Conservation (phyloP, 108 stramenopile genomes). For the Nannochloropsis granulata region DNA sequence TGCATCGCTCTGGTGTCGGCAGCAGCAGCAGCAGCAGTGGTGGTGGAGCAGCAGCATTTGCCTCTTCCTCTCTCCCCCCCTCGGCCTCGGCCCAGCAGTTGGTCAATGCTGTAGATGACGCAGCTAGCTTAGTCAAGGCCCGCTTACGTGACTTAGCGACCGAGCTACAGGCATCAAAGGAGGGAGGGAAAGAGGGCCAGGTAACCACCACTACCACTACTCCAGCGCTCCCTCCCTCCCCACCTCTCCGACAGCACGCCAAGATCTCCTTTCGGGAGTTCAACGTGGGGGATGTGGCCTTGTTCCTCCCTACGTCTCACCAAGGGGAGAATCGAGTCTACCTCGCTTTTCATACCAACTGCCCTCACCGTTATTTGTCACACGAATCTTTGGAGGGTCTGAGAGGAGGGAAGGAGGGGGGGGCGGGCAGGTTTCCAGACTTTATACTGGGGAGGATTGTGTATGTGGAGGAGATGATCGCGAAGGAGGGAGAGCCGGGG, state of each 20-base stretch:
- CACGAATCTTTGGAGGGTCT: constrained; percentile 4
- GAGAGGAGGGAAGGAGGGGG: background rate
- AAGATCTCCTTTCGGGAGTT: background rate
- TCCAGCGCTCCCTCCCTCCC: background rate
- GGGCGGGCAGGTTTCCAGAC: background rate
- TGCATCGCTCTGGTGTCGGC: background rate
- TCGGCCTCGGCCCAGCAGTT: background rate
- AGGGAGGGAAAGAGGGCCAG: background rate
- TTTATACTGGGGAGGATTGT: constrained; percentile 11
- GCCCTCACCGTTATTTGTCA: constrained; percentile 17
- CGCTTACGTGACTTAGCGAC: background rate
- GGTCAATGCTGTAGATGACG: background rate
- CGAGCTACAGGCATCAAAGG: background rate
- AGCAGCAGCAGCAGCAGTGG: background rate
- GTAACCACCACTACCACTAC: background rate
- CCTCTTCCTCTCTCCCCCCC: background rate
- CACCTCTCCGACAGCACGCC: background rate
- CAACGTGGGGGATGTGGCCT: background rate
- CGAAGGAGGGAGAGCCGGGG: background rate
- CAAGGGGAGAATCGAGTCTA: background rate
- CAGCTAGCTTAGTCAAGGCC: background rate
- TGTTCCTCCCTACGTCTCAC: constrained; percentile 7
- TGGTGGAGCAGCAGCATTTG: background rate
- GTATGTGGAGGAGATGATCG: background rate
- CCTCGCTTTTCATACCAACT: constrained; percentile 14